These are phyloP conservation scores for Lichtheimia corymbifera DNA, from an alignment of 371 early-diverging fungal species.

Conservation along the genomic window DNA sequence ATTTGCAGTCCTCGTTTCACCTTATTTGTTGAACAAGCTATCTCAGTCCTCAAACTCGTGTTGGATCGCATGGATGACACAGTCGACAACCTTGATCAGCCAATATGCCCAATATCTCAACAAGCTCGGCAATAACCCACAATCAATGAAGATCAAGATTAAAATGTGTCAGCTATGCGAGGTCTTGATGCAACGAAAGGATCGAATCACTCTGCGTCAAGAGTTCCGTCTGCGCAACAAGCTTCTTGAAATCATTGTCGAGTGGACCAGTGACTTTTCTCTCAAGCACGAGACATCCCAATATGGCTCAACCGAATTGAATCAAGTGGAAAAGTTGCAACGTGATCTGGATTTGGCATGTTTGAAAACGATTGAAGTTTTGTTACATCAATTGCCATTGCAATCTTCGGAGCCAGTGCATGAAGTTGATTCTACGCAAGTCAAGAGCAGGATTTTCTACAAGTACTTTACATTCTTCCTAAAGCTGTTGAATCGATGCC, in stretches of 20 bases:
- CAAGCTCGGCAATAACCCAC: conserved; percentile 63
- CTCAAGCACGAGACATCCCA: conserved; percentile 39
- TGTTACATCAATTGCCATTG: conserved; percentile 82
- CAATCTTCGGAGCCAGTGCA: conserved; percentile 73
- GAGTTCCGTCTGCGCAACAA: conserved; percentile 86
- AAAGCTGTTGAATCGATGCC: conserved; percentile 81
- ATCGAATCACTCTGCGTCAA: conserved; percentile 80
- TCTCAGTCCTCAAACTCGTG: conserved; percentile 81
- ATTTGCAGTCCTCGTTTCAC: conserved; percentile 79
- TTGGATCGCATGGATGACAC: conserved; percentile 81
- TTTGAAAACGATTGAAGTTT: conserved; percentile 79
- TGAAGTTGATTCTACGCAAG: conserved; percentile 66
- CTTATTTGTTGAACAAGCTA: conserved; percentile 87
- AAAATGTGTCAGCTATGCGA: conserved; percentile 87
- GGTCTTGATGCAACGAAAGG: conserved; percentile 77
- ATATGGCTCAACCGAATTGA: conserved; percentile 39
- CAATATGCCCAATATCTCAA: conserved; percentile 83
- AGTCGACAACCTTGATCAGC: conserved; percentile 70
- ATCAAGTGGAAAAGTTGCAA: conserved; percentile 63
- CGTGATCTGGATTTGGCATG: conserved; percentile 82
- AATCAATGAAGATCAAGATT: conserved; percentile 78
- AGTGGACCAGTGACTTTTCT: conserved; percentile 86
- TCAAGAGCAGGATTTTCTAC: conserved; percentile 80
- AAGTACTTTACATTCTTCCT: conserved; percentile 90
- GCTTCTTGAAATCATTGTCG: conserved; percentile 78